A percentile compares a stretch with the other conserved stretches of the same genome.
phyloP scores from a whole-genome alignment of 2,329 filamentous ascomycete species.

The Claviceps sp. region DNA sequence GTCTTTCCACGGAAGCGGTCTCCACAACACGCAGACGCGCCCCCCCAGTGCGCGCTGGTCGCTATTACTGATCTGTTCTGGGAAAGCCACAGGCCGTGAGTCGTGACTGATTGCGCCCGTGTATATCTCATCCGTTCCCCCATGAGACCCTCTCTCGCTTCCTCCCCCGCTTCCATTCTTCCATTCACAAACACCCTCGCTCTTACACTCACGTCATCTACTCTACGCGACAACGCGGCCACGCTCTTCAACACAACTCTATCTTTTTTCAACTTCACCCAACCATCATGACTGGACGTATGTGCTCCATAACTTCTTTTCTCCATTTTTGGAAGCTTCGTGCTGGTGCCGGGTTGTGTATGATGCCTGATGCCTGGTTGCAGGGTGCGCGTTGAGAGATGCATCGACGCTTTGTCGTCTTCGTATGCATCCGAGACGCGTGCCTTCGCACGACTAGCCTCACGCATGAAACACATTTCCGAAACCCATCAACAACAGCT shows the following conservation, averaged over 20 bases:
- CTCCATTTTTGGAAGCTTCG: background rate
- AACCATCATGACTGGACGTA: constrained; percentile 61
- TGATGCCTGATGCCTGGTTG: background rate
- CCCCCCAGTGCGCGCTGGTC: too few relatives aligned
- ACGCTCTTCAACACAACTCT: constrained; percentile 1
- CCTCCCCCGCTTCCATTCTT: too few relatives aligned
- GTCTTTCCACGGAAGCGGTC: too few relatives aligned
- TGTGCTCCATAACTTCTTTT: constrained; percentile 26
- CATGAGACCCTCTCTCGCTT: too few relatives aligned
- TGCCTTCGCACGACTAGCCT: background rate
- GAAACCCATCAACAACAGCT: background rate
- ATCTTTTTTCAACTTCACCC: constrained; percentile 11
- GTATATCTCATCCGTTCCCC: too few relatives aligned
- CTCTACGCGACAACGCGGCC: background rate
- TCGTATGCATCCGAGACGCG: background rate
- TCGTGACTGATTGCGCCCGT: too few relatives aligned
- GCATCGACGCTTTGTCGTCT: background rate
- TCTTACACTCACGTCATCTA: too few relatives aligned
- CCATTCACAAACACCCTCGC: too few relatives aligned
- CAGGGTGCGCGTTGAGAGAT: background rate
- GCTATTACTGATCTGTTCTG: too few relatives aligned
- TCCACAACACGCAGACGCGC: too few relatives aligned
- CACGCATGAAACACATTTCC: background rate
- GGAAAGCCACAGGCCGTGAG: too few relatives aligned
- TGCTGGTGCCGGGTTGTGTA: background rate